Percentiles rank a stretch among this genome's conserved stretches.
phyloP scores from a whole-genome alignment of 768 basidiomycete species.

The Termitomyces bulborhizus region DNA sequence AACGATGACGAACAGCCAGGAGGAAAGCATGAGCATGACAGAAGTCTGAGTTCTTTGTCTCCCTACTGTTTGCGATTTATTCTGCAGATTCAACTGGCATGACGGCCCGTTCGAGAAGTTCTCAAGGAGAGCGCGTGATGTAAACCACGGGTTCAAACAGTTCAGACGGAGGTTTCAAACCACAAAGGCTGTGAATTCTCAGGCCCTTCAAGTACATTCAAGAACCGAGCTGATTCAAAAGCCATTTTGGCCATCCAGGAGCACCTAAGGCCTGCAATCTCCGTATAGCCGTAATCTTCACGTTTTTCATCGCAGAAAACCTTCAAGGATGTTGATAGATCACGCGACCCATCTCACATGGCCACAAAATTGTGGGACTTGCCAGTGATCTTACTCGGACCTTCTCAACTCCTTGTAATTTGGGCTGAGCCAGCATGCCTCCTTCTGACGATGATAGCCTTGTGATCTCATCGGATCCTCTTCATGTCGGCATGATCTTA shows the following conservation, averaged over 20 bases:
- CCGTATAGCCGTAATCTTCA: not conserved
- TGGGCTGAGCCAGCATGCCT: slow-evolving; percentile 12
- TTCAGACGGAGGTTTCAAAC: not conserved
- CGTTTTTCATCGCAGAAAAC: no score
- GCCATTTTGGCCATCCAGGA: not conserved
- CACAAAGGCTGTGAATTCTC: not conserved
- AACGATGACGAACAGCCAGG: slow-evolving; percentile 9
- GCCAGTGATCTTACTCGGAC: not conserved
- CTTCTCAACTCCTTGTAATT: not conserved
- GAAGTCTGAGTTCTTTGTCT: not conserved
- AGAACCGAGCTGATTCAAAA: not conserved
- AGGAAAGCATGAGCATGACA: slow-evolving; percentile 9
- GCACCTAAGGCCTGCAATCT: no score
- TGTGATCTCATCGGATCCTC: slow-evolving; percentile 53
- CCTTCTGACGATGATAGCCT: slow-evolving; percentile 36
- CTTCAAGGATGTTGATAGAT: not conserved
- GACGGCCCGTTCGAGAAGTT: slow-evolving; percentile 7
- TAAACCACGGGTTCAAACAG: not conserved
- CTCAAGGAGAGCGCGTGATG: slow-evolving; percentile 2
- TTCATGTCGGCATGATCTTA: slow-evolving; percentile 40
- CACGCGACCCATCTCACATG: slow-evolving; percentile 11
- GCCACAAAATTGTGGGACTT: slow-evolving; percentile 4
- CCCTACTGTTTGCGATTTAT: not conserved
- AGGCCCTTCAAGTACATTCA: not conserved
- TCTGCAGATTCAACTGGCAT: not conserved